Percentiles rank a stretch among this genome's conserved stretches.
These are phyloP conservation scores for Starmerella riodocensis DNA, from an alignment of 805 yeast species.

Conservation along the genomic window DNA sequence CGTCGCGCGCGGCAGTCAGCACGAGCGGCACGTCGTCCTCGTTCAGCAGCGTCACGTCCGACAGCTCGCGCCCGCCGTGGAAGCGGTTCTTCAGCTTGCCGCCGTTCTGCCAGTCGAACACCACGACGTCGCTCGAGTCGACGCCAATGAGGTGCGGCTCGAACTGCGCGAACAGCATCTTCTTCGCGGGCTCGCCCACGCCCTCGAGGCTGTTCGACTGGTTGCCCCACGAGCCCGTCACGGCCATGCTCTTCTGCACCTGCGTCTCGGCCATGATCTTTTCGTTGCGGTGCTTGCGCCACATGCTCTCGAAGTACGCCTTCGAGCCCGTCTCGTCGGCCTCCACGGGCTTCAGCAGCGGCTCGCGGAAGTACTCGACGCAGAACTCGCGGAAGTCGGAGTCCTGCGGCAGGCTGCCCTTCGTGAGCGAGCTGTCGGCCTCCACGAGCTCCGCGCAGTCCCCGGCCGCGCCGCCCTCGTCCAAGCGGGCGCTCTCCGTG, in stretches of 20 bases:
- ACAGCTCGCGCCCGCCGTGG: slow-evolving; percentile 76
- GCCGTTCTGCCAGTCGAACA: slow-evolving; percentile 72
- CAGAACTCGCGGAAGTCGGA: slow-evolving; percentile 32
- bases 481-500: not conserved
- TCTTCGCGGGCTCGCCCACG: slow-evolving; percentile 15
- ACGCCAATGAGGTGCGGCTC: slow-evolving; percentile 68
- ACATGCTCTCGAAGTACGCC: slow-evolving; percentile 63
- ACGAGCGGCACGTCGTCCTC: slow-evolving; percentile 85
- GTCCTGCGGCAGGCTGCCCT: no score
- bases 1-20: slow-evolving; percentile 84
- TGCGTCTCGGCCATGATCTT: slow-evolving; percentile 77
- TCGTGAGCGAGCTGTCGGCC: no score
- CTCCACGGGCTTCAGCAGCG: slow-evolving; percentile 77
- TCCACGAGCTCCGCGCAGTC: no score
- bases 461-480: not conserved
- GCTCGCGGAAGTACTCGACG: slow-evolving; percentile 89
- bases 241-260: slow-evolving; percentile 68
- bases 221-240: slow-evolving; percentile 76
- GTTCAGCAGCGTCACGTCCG: slow-evolving; percentile 73
- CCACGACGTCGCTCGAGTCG: slow-evolving; percentile 66
- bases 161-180: slow-evolving; percentile 75
- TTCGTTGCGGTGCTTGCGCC: slow-evolving; percentile 88
- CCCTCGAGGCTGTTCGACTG: slow-evolving; percentile 51
- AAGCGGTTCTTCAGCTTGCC: slow-evolving; percentile 41
- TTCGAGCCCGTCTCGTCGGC: slow-evolving; percentile 85